These are phyloP conservation scores for Theileria orientalis DNA, from an alignment of 169 alveolate genomes.

Conservation along the genomic window DNA sequence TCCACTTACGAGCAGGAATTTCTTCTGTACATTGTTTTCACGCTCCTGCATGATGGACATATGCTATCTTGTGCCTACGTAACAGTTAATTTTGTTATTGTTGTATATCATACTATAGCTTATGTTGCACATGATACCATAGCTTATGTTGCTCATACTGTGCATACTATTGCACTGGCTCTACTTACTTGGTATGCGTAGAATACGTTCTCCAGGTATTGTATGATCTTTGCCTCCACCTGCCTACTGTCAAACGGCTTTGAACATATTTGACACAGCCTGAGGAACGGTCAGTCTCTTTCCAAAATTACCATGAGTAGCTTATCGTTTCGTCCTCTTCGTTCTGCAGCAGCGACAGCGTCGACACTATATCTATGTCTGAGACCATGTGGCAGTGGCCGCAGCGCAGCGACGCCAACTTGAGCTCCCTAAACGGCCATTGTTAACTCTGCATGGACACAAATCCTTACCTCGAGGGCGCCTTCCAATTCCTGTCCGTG, in stretches of 20 bases:
- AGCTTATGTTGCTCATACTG: background rate
- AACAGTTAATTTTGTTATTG: background rate
- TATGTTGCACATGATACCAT: background rate
- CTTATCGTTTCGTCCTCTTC: constrained; percentile 53
- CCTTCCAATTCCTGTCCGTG: constrained; percentile 62
- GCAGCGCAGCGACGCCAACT: constrained; percentile 63
- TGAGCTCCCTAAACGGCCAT: constrained; percentile 54
- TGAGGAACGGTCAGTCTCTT: background rate
- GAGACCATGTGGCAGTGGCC: constrained; percentile 69
- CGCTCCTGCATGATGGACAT: constrained; percentile 38
- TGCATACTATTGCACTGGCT: too few species aligned
- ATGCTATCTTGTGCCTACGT: constrained; percentile 35
- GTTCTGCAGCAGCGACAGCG: constrained; percentile 54
- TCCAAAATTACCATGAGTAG: constrained; percentile 56
- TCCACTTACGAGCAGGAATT: constrained; percentile 33
- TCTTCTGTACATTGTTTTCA: constrained; percentile 30
- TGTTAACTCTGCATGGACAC: constrained; percentile 42
- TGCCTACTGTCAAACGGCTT: constrained; percentile 24
- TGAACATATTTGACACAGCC: constrained; percentile 54
- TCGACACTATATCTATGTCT: constrained; percentile 69
- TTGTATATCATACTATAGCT: too few species aligned
- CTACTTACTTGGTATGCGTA: constrained; percentile 46
- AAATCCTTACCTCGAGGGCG: constrained; percentile 62
- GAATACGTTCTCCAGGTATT: constrained; percentile 49
- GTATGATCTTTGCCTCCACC: constrained; percentile 41